These are phyloP conservation scores for Neopestalotiopsis sp. DNA, from an alignment of 2,329 filamentous ascomycete species.

Conservation along the genomic window DNA sequence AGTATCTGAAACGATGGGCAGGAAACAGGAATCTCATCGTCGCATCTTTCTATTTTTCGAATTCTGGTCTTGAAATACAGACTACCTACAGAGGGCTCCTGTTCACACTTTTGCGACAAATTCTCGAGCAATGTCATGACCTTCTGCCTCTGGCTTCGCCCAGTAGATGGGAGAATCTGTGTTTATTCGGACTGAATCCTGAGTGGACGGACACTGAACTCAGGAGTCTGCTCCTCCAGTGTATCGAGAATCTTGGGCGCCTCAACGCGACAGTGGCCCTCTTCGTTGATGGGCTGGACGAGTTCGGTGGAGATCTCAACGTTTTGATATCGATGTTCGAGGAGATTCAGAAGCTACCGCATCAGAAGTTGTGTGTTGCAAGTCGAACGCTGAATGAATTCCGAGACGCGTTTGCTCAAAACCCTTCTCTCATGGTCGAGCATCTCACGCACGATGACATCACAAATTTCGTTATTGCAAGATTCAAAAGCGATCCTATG, in stretches of 20 bases:
- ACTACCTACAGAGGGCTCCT: neutral
- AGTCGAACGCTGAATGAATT: neutral
- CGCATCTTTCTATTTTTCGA: neutral
- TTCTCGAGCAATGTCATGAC: neutral
- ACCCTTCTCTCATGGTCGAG: neutral
- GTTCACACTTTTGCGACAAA: neutral
- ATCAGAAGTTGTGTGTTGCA: neutral
- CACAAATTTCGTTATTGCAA: neutral
- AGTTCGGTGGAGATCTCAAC: neutral
- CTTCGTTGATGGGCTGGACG: neutral
- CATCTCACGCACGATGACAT: neutral
- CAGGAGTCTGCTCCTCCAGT: neutral
- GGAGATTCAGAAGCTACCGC: neutral
- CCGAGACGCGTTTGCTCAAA: neutral
- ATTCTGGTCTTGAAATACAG: neutral
- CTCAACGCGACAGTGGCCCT: neutral
- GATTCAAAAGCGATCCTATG: neutral
- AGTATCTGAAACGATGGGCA: neutral
- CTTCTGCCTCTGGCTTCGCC: neutral
- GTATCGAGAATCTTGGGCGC: neutral
- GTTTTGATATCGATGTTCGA: neutral
- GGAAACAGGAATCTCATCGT: neutral
- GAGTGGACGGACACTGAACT: neutral
- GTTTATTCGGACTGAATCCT: neutral
- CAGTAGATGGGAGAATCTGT: neutral